Base-by-base conservation (phyloP, 306 rosid genomes). In the Purshia tridentata region DNA sequence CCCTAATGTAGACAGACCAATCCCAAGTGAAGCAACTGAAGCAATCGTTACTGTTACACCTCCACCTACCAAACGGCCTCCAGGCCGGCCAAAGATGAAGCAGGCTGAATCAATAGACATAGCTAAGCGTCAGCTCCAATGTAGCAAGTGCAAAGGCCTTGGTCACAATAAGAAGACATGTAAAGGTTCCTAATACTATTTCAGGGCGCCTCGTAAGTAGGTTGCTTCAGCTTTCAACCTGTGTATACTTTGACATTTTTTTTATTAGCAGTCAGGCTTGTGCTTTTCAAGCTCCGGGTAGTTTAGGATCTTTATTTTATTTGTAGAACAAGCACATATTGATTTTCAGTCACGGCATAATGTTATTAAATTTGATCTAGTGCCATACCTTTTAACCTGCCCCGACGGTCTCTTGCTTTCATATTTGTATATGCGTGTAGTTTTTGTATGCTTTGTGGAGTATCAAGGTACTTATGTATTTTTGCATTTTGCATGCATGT, bases 141-240 rank as follows among this genome's bases (percentile, higher is more conserved):
- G 99, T 71, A 84, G 99, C 78, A 94, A 88, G 71, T 91, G 99
- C 87, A 94, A 94, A 81, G 97, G 91, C 62, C 96, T 94, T 75
- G 99, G 99, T 66, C 99, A 94, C 86, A 94, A 94, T 76, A 88
- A 84, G 89, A 94, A 94, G 89, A 91, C 99, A 0, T 94, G 97
- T 90, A 84, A 89, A 83, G 64, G 55, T 47, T 77, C 80, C 63
- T 85, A 85, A 76, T 60, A 56, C 9, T 57, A 51, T 29, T 55
- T 58, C 65, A 58, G 76, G 70, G 71, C 82, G 71, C 82, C 48
- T 60, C 65, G 83, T 77, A 84, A 84, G 37, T 84, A 75, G 79
- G 74, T 69, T 39, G 47, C 44, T 40, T 59, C 56, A 48, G 57
- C 52, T 65, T 52, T 46, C 48, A 16, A 18, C 67, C 49, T 72